Base-by-base conservation (phyloP, 2,329 filamentous ascomycete genomes). In the Trichoderma aggressivum region DNA sequence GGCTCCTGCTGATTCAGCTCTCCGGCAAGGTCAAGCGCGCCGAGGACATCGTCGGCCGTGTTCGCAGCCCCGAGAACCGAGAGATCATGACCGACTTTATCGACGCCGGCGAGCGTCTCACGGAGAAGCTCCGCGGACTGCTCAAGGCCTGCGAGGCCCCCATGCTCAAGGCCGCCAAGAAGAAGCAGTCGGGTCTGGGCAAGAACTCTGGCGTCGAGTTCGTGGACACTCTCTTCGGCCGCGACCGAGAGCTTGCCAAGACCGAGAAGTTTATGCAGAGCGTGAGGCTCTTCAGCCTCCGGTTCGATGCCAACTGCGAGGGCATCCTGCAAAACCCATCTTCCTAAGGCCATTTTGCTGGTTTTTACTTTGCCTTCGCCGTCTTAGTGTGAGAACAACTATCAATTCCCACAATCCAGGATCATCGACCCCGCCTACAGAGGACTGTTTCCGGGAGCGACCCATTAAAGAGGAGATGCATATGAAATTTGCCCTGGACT, bases 301-400 rank as follows among this genome's bases (percentile, higher is more conserved):
- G 95, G 60, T 99, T 98, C 81, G 94, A 98, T 78, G 93, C 93
- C 81, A 98, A 98, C 86, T 97, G 94, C 83, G 93, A 97, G 78
- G 92, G 95, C 32, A 95, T 98, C 76, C 85, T 98, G 72, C 83
- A 83, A 75, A 85, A 86, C 77, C 89, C 89, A 53, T 86, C 85
- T 75, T 81, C 84, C 77, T 90, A 87, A 67, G 58, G 72, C 75
- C 70, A 28, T 8, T n/a, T 16, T 34, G 2, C 14, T 12, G 14
- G 39, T 36, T 26, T 21, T 11, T 24, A 55, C 18, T 21, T n/a
- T 59, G n/a, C 30, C 12, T 59, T 59, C 14, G 7, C 28, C 10
- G 21, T 5, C 56, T 59, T 30, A 21, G 10, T 34, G 56, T 36
- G 28, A 39, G 36, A 24, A 47, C 24, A 66, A 66, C 50, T 39